Conservation (phyloP, 305 asterid species). For the Fraxinus velutina region DNA sequence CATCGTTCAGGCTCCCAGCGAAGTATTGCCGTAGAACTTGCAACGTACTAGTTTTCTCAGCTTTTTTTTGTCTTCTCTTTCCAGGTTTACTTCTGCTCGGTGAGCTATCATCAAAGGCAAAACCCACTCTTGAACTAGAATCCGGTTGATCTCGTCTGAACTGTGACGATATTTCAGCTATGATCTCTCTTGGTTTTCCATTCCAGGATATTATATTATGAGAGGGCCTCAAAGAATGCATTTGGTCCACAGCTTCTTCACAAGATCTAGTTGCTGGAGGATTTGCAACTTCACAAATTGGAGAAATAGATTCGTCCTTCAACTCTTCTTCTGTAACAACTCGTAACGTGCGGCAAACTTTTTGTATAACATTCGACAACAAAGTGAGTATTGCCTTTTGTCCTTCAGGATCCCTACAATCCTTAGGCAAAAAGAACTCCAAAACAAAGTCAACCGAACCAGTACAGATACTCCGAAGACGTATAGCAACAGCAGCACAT, state of each 20-base stretch:
- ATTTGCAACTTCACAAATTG: slow-evolving; percentile 25
- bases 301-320: slow-evolving; percentile 31
- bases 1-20: slow-evolving; percentile 91
- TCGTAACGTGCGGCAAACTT: slow-evolving; percentile 57
- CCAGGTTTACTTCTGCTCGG: slow-evolving; percentile 33
- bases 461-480: slow-evolving; percentile 59
- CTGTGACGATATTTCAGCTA: background rate
- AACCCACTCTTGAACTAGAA: slow-evolving; percentile 32
- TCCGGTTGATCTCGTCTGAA: slow-evolving; percentile 6
- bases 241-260: background rate
- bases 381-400: slow-evolving; percentile 64
- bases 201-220: background rate
- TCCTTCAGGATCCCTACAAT: slow-evolving; percentile 54
- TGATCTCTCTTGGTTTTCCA: background rate
- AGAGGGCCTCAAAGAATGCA: slow-evolving; percentile 15
- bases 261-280: background rate
- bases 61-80: slow-evolving; percentile 61
- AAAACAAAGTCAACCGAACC: slow-evolving; percentile 67
- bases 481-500: slow-evolving; percentile 80
- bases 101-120: slow-evolving; percentile 37
- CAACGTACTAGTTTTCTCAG: slow-evolving; percentile 70
- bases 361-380: slow-evolving; percentile 59
- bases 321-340: slow-evolving; percentile 70
- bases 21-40: slow-evolving; percentile 81
- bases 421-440: slow-evolving; percentile 78